These are phyloP conservation scores for Papiliotrema terrestris DNA, from an alignment of 1,284 basidiomycete genomes.

Conservation along the genomic window DNA sequence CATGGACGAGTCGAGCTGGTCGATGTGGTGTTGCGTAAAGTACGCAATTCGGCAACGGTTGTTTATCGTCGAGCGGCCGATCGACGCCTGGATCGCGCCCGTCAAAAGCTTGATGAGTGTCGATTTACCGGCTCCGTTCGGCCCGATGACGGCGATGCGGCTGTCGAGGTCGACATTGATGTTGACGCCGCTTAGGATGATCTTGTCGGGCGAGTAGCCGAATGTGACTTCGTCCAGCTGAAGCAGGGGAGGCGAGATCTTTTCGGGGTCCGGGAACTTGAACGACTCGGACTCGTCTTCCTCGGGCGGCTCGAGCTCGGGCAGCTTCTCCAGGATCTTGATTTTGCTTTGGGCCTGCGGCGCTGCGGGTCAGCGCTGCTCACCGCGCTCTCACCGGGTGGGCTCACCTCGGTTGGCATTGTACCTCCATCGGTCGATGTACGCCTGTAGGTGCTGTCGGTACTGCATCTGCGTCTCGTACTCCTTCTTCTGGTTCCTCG, in stretches of 20 bases:
- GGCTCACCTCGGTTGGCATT: constrained; percentile 71
- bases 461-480: constrained; percentile 95
- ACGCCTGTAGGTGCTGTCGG: constrained; percentile 87
- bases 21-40: constrained; percentile 97
- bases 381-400: background rate
- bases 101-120: constrained; percentile 83
- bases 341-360: constrained; percentile 95
- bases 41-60: constrained; percentile 86
- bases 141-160: constrained; percentile 83
- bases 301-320: constrained; percentile 88
- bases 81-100: constrained; percentile 75
- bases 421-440: constrained; percentile 95
- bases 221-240: constrained; percentile 91
- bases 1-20: constrained; percentile 79
- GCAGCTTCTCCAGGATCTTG: constrained; percentile 97
- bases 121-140: constrained; percentile 56
- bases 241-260: constrained; percentile 93
- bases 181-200: constrained; percentile 76
- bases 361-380: constrained; percentile 51
- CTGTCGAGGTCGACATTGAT: constrained; percentile 88
- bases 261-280: constrained; percentile 90
- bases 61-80: constrained; percentile 84
- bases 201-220: constrained; percentile 77
- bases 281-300: constrained; percentile 85
- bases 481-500: constrained; percentile 85